phyloP scores from a whole-genome alignment of 352 stramenopile genomes.

The Halophytophthora polymorphica region DNA sequence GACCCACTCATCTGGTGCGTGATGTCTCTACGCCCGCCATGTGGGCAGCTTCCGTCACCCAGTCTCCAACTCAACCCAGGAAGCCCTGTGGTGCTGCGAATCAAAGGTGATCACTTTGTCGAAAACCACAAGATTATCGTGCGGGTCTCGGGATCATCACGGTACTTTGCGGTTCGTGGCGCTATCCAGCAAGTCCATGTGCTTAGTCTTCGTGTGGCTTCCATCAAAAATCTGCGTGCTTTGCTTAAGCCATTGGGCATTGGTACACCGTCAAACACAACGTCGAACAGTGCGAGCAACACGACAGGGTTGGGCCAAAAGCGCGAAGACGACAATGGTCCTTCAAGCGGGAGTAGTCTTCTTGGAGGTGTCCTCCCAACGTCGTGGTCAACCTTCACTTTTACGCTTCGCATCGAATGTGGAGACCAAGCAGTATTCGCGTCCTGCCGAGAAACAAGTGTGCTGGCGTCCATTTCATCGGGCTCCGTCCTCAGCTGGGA shows the following conservation, averaged over 20 bases:
- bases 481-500: constrained; percentile 48
- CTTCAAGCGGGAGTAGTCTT: constrained; percentile 9
- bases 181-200: constrained; percentile 47
- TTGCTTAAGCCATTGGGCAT: constrained; percentile 33
- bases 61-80: constrained; percentile 4
- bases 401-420: constrained; percentile 50
- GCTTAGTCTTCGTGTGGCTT: constrained; percentile 46
- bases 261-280: neutral
- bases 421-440: constrained; percentile 38
- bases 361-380: constrained; percentile 6
- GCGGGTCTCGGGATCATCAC: constrained; percentile 42
- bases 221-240: constrained; percentile 40
- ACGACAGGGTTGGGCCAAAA: constrained; percentile 10
- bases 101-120: constrained; percentile 62
- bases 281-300: neutral
- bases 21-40: constrained; percentile 36
- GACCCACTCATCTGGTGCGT: constrained; percentile 56
- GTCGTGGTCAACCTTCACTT: constrained; percentile 31
- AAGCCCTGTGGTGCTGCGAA: constrained; percentile 26
- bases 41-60: constrained; percentile 28
- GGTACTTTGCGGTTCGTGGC: constrained; percentile 32
- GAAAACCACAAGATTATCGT: constrained; percentile 64
- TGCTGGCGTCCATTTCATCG: constrained; percentile 29
- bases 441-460: constrained; percentile 40
- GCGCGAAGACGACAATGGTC: constrained; percentile 26